These are phyloP conservation scores for Diaporthe humulicola DNA, from an alignment of 2,329 filamentous ascomycete species.

Conservation along the genomic window DNA sequence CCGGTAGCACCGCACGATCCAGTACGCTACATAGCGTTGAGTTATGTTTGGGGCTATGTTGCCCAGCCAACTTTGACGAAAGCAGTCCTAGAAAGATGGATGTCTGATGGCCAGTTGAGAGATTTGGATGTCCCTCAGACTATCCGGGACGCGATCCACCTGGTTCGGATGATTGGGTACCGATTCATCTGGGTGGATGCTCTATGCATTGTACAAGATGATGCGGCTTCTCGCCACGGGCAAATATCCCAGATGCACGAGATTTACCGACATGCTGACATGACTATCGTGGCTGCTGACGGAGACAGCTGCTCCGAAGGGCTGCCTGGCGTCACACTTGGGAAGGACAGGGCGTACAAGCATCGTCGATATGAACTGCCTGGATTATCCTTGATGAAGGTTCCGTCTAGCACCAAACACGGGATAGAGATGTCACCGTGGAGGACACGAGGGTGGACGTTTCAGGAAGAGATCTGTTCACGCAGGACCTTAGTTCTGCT, in stretches of 20 bases:
- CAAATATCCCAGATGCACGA: slow-evolving; percentile 26
- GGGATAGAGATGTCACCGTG: slow-evolving; percentile 17
- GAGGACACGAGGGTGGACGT: slow-evolving; percentile 29
- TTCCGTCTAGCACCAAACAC: slow-evolving; percentile 14
- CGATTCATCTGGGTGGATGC: slow-evolving; percentile 42
- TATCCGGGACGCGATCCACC: slow-evolving; percentile 38
- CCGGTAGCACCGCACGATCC: neutral
- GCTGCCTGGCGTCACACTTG: neutral
- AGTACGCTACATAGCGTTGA: slow-evolving; percentile 6
- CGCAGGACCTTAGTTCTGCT: neutral
- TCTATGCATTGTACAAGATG: slow-evolving; percentile 43
- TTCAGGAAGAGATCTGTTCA: slow-evolving; percentile 30
- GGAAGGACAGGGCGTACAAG: neutral
- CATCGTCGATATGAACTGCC: slow-evolving; percentile 16
- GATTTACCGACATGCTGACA: slow-evolving; percentile 14
- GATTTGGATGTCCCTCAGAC: slow-evolving; percentile 5
- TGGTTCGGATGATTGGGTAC: slow-evolving; percentile 32
- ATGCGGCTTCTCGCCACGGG: slow-evolving; percentile 23
- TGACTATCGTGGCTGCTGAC: slow-evolving; percentile 14
- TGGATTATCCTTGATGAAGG: neutral
- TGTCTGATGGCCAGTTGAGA: neutral
- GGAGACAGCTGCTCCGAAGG: neutral
- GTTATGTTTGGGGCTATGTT: slow-evolving; percentile 47
- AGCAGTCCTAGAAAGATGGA: neutral
- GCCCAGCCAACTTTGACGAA: neutral